These are phyloP conservation scores for Penium margaritaceum DNA, from an alignment of 139 green algal genomes.

Conservation along the genomic window DNA sequence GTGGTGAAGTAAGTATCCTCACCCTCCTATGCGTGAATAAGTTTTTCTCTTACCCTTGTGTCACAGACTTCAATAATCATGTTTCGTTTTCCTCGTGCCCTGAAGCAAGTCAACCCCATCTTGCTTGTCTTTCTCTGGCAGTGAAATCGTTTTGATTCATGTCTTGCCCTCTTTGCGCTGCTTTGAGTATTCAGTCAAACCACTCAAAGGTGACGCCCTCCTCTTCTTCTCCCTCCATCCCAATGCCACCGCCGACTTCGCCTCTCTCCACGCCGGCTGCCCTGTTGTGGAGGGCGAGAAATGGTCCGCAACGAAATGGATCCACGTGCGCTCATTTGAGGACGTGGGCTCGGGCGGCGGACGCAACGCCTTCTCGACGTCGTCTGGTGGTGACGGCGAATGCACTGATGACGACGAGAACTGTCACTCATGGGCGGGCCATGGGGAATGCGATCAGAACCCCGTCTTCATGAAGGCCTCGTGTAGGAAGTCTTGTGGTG, in stretches of 20 bases:
- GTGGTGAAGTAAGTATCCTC: no score
- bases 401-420: conserved; percentile 30
- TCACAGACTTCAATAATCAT: no score
- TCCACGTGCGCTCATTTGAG: conserved; percentile 13
- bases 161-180: no score
- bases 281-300: conserved; percentile 46
- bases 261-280: conserved; percentile 37
- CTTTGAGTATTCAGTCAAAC: no score
- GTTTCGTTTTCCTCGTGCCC: no score
- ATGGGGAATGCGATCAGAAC: conserved; percentile 51
- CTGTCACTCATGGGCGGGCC: conserved; percentile 44
- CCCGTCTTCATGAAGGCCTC: conserved; percentile 46
- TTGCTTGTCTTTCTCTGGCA: no score
- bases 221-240: conserved; percentile 62
- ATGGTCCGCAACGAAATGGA: conserved; percentile 52
- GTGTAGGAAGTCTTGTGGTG: no score
- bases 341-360: no score
- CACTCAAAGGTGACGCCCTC: conserved; percentile 49
- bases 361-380: conserved; percentile 21
- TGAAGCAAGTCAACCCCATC: no score
- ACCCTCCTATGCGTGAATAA: no score
- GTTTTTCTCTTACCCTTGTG: no score
- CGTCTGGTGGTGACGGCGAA: neutral
- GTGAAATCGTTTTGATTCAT: no score
- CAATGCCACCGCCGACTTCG: conserved; percentile 55